phyloP scores from a whole-genome alignment of 2,329 filamentous ascomycete species.

The Periconia sp. region DNA sequence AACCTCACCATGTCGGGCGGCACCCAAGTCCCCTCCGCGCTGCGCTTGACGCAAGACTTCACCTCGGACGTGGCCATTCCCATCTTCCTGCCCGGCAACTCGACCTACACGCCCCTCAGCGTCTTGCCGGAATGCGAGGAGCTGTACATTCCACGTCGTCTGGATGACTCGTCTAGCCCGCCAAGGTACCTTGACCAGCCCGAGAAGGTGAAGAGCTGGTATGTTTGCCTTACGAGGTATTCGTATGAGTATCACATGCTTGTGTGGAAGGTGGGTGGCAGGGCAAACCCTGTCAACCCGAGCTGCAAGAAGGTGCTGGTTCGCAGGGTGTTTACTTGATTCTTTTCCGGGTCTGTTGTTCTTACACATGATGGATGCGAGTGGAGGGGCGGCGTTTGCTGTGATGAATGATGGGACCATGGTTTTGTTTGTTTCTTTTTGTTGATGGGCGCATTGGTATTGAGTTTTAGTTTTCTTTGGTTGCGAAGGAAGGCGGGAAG shows the following conservation, averaged over 20 bases:
- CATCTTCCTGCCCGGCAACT: constrained; percentile 35
- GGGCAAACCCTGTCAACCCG: constrained; percentile 41
- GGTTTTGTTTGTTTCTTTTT: too few relatives aligned
- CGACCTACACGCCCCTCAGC: constrained; percentile 25
- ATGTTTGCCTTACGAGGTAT: constrained; percentile 43
- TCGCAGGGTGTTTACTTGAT: constrained; percentile 25
- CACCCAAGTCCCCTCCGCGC: constrained; percentile 17
- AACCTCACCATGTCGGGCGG: constrained; percentile 7
- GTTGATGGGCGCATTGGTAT: too few relatives aligned
- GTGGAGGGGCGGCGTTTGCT: too few relatives aligned
- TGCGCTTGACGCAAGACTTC: constrained; percentile 33
- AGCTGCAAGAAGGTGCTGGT: constrained; percentile 47
- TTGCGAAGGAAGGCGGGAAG: too few relatives aligned
- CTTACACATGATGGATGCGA: too few relatives aligned
- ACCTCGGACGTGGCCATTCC: constrained; percentile 45
- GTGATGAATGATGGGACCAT: too few relatives aligned
- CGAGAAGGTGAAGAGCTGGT: constrained; percentile 43
- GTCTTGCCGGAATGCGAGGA: constrained; percentile 41
- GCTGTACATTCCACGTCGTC: constrained; percentile 39
- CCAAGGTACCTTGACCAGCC: constrained; percentile 8
- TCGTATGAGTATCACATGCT: constrained; percentile 44
- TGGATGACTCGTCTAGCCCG: constrained; percentile 43
- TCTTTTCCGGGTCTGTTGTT: background rate
- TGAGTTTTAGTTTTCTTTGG: too few relatives aligned
- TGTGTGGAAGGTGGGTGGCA: constrained; percentile 43